Conservation (phyloP, 1,139 yeast genomes). For the Kazachstania sp. region DNA sequence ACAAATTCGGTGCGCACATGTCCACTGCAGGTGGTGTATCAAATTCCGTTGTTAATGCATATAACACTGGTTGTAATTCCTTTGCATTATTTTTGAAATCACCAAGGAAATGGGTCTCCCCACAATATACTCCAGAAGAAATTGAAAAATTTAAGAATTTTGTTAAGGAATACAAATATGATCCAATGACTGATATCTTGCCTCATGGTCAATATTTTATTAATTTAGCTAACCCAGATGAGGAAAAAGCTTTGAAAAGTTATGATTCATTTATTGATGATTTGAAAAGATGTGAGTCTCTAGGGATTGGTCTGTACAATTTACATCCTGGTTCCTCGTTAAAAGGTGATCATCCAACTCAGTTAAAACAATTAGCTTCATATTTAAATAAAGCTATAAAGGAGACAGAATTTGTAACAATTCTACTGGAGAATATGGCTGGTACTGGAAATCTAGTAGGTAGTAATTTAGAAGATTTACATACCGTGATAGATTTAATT, state of each 20-base stretch:
- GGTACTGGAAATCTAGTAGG: constrained; percentile 93
- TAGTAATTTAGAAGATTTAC: constrained; percentile 65
- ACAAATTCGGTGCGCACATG: constrained; percentile 78
- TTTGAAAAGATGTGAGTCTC: constrained; percentile 70
- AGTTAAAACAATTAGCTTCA: constrained; percentile 60
- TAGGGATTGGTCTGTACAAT: constrained; percentile 80
- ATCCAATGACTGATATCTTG: constrained; percentile 66
- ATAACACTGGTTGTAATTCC: constrained; percentile 69
- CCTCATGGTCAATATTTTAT: constrained; percentile 96
- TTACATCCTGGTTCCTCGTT: constrained; percentile 93
- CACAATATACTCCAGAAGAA: constrained; percentile 62
- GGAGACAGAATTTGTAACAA: constrained; percentile 68
- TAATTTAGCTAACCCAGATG: constrained; percentile 84
- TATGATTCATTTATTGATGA: constrained; percentile 80
- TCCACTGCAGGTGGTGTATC: constrained; percentile 65
- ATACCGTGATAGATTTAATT: constrained; percentile 63
- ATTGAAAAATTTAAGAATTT: constrained; percentile 52
- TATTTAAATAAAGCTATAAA: constrained; percentile 71
- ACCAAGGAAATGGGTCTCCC: constrained; percentile 87
- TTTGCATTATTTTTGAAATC: constrained; percentile 88
- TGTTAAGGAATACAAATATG: constrained; percentile 56
- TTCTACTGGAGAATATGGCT: constrained; percentile 95
- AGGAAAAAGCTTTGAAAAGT: constrained; percentile 68
- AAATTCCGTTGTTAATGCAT: constrained; percentile 67
- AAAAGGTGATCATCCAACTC: constrained; percentile 60